A percentile compares a stretch with the other conserved stretches of the same genome.
phyloP scores from a whole-genome alignment of 2,329 filamentous ascomycete genomes.

The Pochonia chlamydosporia region DNA sequence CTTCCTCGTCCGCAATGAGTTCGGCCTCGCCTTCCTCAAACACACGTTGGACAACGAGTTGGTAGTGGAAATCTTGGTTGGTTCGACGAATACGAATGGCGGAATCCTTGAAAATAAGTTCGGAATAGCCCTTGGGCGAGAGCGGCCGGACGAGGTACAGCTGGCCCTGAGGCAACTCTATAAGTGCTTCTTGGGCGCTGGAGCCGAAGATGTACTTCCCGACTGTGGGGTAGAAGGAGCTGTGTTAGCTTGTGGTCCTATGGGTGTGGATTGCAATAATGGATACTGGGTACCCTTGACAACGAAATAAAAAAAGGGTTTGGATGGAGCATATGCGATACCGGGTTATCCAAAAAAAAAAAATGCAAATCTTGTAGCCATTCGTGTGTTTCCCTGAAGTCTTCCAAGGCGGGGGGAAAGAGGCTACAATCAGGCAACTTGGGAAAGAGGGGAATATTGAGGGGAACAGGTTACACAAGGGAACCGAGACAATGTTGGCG shows the following conservation, averaged over 20 bases:
- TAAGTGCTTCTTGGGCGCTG: constrained; percentile 82
- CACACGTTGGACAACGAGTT: constrained; percentile 90
- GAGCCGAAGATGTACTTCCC: constrained; percentile 90
- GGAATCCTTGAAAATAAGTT: constrained; percentile 98
- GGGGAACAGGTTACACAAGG: too few relatives aligned
- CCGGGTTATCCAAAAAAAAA: neutral
- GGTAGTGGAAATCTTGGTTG: constrained; percentile 93
- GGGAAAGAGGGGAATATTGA: neutral
- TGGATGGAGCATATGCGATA: too few relatives aligned
- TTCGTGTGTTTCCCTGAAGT: neutral
- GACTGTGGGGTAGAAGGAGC: constrained; percentile 43
- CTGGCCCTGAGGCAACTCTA: constrained; percentile 91
- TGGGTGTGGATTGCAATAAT: too few relatives aligned
- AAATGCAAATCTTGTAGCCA: neutral
- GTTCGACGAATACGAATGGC: constrained; percentile 88
- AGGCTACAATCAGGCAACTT: neutral
- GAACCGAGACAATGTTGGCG: constrained; percentile 5
- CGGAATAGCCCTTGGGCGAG: constrained; percentile 95
- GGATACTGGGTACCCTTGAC: neutral
- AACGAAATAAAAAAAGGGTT: neutral
- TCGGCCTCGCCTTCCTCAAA: constrained; percentile 98
- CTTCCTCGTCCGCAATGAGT: constrained; percentile 81
- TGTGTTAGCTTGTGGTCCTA: neutral
- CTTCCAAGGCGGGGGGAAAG: neutral
- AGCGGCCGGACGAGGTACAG: constrained; percentile 94